These are phyloP conservation scores for Pseudocercospora fuligena DNA, from an alignment of 2,329 filamentous ascomycete species.

Conservation along the genomic window DNA sequence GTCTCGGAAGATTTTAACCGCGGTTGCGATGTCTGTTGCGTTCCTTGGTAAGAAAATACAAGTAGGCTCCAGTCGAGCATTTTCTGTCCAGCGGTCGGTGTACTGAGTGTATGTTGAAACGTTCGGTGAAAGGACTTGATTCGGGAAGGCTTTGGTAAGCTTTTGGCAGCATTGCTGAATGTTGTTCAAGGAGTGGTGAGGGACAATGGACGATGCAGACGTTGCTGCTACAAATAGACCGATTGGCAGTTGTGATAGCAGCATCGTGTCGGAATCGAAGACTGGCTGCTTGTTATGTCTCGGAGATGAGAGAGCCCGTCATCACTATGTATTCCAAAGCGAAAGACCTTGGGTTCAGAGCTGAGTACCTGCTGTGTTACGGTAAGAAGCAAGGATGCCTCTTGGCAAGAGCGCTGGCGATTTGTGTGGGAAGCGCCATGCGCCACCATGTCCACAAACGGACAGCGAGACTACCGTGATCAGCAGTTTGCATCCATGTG, in stretches of 20 bases:
- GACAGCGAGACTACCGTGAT: no score
- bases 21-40: slow-evolving; percentile 10
- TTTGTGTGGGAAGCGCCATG: not conserved
- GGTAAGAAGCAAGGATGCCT: not conserved
- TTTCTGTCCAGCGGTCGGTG: slow-evolving; percentile 15
- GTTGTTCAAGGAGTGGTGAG: not conserved
- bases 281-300: not conserved
- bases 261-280: not conserved
- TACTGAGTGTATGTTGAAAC: not conserved
- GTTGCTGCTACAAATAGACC: not conserved
- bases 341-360: not conserved
- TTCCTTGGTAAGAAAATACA: slow-evolving; percentile 19
- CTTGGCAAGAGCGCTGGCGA: not conserved
- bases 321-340: not conserved
- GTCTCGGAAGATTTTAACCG: slow-evolving; percentile 8
- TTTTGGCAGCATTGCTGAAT: not conserved
- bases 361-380: not conserved
- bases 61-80: slow-evolving; percentile 9
- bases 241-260: not conserved
- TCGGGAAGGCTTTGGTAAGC: not conserved
- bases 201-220: not conserved
- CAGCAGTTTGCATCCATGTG: no score
- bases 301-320: not conserved
- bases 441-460: not conserved
- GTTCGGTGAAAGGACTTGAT: not conserved